Evolutionary conservation across 805 yeast genomes (phyloP), one percentile per base, ranked within the genome.

Genomic region (Pichia californica): DNA sequence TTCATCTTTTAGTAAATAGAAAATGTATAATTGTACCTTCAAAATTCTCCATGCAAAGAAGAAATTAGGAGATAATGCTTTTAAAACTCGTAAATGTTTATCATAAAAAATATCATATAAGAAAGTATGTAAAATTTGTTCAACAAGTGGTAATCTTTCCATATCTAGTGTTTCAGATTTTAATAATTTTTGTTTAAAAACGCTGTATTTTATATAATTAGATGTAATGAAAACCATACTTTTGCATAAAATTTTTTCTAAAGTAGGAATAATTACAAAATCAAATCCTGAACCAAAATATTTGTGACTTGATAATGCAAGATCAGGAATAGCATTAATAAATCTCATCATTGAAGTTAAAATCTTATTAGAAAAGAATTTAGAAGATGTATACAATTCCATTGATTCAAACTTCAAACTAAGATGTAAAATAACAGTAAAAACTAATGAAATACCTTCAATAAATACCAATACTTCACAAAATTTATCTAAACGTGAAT

Each of bases 31-130:
- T 38, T 73, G 75, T 1, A 83, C 81, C 52, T 79, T 81, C 30
- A 76, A 68, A 56, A 81, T 70, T 60, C 83, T 72, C 78, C 81
- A 78, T 2, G 87, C 83, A 55, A 79, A 81, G 44, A 76, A 78
- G 55, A 79, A 83, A 49, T 77, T 69, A 19, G 64, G 67, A 20
- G 84, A 76, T 30, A 83, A 60, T 35, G 69, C 66, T 16, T 62
- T 68, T 59, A 44, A 69, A 50, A 61, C 72, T 40, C 41, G 54
- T 48, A 52, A 62, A 49, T 73, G 75, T n/a, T 19, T 42, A 18
- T 59, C 55, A 6, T 27, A 16, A 30, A 37, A 37, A 18, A 37
- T 28, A 28, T 29, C 33, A 18, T 28, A 28, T 2, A 37, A 19
- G 8, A 35, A 26, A 19, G 26, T 18, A 20, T 27, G 26, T 19